Percentiles rank a stretch among this genome's conserved stretches.
Evolutionary conservation across 257 asterid species (phyloP).

Genomic region (Nicotiana noctiflora): DNA sequence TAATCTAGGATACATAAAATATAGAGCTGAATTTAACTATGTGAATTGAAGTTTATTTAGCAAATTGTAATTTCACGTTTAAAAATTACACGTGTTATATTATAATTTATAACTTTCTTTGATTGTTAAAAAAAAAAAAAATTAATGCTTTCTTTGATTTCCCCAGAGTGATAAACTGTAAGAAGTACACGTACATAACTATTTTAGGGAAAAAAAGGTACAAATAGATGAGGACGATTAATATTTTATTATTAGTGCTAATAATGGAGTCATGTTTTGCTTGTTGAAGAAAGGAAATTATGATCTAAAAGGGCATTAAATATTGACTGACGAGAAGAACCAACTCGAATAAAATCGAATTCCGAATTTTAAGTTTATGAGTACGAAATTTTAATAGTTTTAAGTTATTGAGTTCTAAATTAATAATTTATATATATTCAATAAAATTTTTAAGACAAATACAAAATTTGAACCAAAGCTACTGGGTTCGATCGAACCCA

Average conservation of each 20-base stretch:
- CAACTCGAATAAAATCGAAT: not conserved
- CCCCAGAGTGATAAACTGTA: not conserved
- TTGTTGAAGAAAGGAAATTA: constrained; percentile 17
- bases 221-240: not conserved
- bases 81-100: not conserved
- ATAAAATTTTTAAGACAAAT: too few relatives aligned
- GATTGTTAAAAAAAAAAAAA: not conserved
- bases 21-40: too few relatives aligned
- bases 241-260: not conserved
- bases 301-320: constrained; percentile 34
- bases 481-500: too few relatives aligned
- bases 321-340: constrained; percentile 28
- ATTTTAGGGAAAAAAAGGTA: not conserved
- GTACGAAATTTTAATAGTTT: too few relatives aligned
- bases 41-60: too few relatives aligned
- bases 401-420: too few relatives aligned
- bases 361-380: too few relatives aligned
- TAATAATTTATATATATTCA: too few relatives aligned
- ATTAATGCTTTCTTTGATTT: not conserved
- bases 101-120: not conserved
- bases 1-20: too few relatives aligned
- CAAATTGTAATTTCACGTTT: not conserved
- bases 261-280: constrained; percentile 26
- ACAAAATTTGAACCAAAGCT: too few relatives aligned
- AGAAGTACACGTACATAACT: constrained; percentile 1